Base-by-base conservation (phyloP, 352 stramenopile genomes). In the Peronospora belbahrii region DNA sequence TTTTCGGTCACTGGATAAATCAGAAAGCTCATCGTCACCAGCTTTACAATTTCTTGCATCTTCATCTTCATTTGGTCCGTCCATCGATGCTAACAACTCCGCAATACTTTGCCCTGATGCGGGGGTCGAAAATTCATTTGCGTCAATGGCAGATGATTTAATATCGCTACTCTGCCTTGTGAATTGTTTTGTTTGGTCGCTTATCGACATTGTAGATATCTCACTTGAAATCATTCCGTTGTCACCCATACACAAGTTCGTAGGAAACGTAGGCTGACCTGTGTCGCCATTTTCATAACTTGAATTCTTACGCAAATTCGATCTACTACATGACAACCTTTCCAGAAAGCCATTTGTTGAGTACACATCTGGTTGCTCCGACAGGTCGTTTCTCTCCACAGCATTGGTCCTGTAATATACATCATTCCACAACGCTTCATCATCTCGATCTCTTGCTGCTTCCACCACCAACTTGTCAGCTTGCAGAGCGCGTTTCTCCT, bases 401-500 rank as follows among this genome's bases (percentile, higher is more conserved):
- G 50, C 45, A 42, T 62, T 74, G 6, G 52, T 55, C 3, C 58
- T 52, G 10, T 67, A 58, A 42, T 70, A 51, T 22, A 74, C 62
- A 45, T 72, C 53, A 30, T 74, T 54, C 68, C 68, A 79, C 3
- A 69, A 14, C 4, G 56, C 55, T 18, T 71, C 64, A 17, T 33
- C 25, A 11, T 65, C 46, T 19, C 33, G 42, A n/a, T 65, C 48
- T 24, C 45, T 54, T 2, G 48, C 52, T 8, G 56, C 48, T 17
- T 70, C 58, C 15, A 65, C 53, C 27, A 67, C 28, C 11, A 59
- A 49, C n/a, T 49, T 45, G 25, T 68, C 62, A 0, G 47, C 62
- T 47, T 63, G 52, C 13, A 28, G 18, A 11, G 40, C 48, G 2
- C 67, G 51, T 51, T 69, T 41, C 15, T 57, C 39, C 13, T 58